Base-by-base conservation (phyloP, 257 asterid genomes). In the Gardenia jasminoides region DNA sequence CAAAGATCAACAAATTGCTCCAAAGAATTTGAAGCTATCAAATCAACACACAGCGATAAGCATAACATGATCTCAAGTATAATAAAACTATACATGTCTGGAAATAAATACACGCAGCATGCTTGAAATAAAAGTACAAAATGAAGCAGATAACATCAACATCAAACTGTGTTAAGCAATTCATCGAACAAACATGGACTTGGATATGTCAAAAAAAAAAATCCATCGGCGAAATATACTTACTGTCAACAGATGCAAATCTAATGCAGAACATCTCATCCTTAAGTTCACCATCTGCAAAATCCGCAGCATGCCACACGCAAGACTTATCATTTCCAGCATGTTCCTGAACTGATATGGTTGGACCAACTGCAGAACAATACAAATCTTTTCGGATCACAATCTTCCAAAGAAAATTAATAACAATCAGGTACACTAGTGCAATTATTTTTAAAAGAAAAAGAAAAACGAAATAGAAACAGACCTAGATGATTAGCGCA, bases 251-350 rank as follows among this genome's bases (percentile, higher is more conserved):
- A 13, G 89, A 85, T 3, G 89, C 80, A 78, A 87, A 87, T 85
- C 91, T 80, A 33, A 87, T 85, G 59, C 91, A 87, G 72, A 87
- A 87, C 67, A 85, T 58, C 78, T 87, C 91, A 64, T 85, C 83
- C 80, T 85, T 87, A 70, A 87, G 77, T 78, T 87, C 91, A 3
- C 91, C 91, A 80, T 87, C 91, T 15, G 91, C 84, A 78, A 83
- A 87, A 83, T 87, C 89, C 7, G 88, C 46, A 3, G 91, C 91
- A 76, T 87, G 91, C 91, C 91, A 87, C 59, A 87, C 86, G 46
- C 91, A 87, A 17, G 91, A 85, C 78, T 87, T 87, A 1, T 87
- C 91, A 73, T 83, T 87, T 28, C 91, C 91, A 16, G 82, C 67
- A 72, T 87, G 91, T 52, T 85, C 91, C 86, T 87, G 91, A 74